phyloP scores from a whole-genome alignment of 441 rosid genomes.

The Kokia cookei region DNA sequence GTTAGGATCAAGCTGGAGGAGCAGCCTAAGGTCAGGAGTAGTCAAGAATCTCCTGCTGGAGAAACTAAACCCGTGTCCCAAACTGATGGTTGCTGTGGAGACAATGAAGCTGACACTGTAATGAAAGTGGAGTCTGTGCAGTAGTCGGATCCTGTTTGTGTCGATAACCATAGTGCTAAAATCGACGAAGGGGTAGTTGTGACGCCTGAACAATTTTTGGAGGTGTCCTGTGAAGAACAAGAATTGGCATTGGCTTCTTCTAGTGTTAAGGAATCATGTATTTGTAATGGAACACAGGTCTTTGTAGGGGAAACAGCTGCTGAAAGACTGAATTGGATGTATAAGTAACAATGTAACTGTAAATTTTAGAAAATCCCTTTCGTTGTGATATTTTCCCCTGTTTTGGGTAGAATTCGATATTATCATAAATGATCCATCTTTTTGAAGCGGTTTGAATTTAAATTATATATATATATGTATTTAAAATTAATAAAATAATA shows the following conservation, averaged over 20 bases:
- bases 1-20: not conserved
- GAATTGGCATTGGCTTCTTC: conserved; percentile 8
- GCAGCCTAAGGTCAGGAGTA: not conserved
- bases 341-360: conserved; percentile 19
- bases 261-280: conserved; percentile 19
- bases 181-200: not conserved
- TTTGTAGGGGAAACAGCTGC: conserved; percentile 34
- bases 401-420: not conserved
- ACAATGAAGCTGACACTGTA: conserved; percentile 2
- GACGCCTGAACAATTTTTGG: conserved; percentile 38
- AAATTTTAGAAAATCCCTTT: conserved; percentile 6
- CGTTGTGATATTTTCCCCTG: not conserved
- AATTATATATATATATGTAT: no score
- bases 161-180: not conserved
- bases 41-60: not conserved
- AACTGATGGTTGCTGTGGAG: not conserved
- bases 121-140: not conserved
- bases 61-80: not conserved
- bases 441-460: no score
- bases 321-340: conserved; percentile 22
- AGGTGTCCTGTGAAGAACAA: conserved; percentile 27
- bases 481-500: no score
- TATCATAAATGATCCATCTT: no score
- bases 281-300: conserved; percentile 29
- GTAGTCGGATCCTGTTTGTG: not conserved